Evolutionary conservation across 768 basidiomycete genomes (phyloP), one percentile per base, ranked within the genome.

Genomic region (Tulasnella sp.): DNA sequence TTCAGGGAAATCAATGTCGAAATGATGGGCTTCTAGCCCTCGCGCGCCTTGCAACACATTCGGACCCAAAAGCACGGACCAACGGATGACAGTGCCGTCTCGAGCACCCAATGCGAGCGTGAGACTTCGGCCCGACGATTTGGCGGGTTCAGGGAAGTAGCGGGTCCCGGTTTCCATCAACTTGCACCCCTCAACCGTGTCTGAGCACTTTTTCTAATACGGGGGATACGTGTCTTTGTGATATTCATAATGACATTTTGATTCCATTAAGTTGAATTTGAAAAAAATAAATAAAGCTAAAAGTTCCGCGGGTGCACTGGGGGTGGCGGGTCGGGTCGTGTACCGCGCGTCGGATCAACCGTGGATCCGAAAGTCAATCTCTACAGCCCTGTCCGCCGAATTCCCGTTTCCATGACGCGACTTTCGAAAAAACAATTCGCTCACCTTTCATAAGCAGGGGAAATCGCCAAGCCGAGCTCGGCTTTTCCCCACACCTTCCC

Each of bases 71-170:
- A 34, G 6, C 19, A 16, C 62, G 62, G 62, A n/a, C 31, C 7
- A 16, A 14, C 62, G 62, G 62, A 14, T 34, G 5, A 14, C 10
- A 3, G 62, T 68, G 62, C 62, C 62, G 62, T 68, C 34, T 68
- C 31, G 34, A 68, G 36, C 10, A 8, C 31, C 5, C 62, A 68
- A 68, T 68, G 31, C 36, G 27, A 10, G 9, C 34, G 34, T 34
- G 31, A 68, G 62, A 68, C 36, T 68, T 36, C 62, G 62, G 62
- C 34, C 62, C 62, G 62, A 68, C 62, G 62, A 68, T 68, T 68
- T 14, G 62, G 62, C 31, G 31, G 56, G 2, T 68, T n/a, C 62
- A 27, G 34, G 62, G 62, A 68, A 31, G 62, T 19, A n/a, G n/a
- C n/a, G n/a, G n/a, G n/a, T n/a, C 31, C 34, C 62, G 62, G 27